These are phyloP conservation scores for Beauveria bassiana DNA, from an alignment of 2,329 filamentous ascomycete genomes.

Conservation along the genomic window DNA sequence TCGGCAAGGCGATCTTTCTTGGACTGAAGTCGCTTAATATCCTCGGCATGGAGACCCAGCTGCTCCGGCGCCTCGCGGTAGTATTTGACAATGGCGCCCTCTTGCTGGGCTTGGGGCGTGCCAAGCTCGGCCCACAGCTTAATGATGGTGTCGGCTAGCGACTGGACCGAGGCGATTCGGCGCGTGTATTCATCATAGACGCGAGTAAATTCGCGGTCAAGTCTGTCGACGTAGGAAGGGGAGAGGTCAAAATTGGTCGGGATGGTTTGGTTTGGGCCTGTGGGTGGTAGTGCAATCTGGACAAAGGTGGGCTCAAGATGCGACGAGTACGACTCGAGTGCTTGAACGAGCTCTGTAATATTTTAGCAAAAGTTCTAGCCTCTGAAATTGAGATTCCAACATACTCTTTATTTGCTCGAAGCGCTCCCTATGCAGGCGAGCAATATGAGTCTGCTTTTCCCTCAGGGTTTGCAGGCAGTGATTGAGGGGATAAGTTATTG, in stretches of 20 bases:
- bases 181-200: constrained; percentile 95
- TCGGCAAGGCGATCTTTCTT: constrained; percentile 78
- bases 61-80: constrained; percentile 90
- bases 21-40: constrained; percentile 62
- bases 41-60: constrained; percentile 82
- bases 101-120: constrained; percentile 87
- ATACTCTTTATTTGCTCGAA: constrained; percentile 93
- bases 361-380: constrained; percentile 5
- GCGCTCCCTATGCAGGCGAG: constrained; percentile 78
- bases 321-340: constrained; percentile 90
- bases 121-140: constrained; percentile 94
- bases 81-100: constrained; percentile 76
- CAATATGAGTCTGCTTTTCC: constrained; percentile 76
- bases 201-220: constrained; percentile 86
- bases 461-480: constrained; percentile 73
- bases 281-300: constrained; percentile 76
- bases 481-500: constrained; percentile 75
- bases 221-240: constrained; percentile 72
- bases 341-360: constrained; percentile 73
- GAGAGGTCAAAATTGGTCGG: constrained; percentile 89
- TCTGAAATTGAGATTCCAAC: constrained; percentile 22
- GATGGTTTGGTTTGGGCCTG: constrained; percentile 65
- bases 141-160: constrained; percentile 76
- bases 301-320: constrained; percentile 89
- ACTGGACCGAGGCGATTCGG: constrained; percentile 67